Evolutionary conservation across 164 flowering plant genomes (phyloP).

Genomic region (Chimonanthus salicifolius): DNA sequence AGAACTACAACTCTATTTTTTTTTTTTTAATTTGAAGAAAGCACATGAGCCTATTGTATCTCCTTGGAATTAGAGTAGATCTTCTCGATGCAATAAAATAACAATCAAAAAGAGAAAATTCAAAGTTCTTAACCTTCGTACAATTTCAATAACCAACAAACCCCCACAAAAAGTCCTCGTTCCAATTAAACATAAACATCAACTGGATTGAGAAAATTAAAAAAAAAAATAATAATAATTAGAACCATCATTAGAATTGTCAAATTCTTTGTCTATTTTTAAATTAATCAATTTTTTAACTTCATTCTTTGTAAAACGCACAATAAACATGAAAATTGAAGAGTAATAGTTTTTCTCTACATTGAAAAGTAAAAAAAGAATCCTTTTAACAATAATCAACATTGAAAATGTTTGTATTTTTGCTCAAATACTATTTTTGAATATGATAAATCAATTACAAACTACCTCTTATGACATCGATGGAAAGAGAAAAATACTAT

Average conservation of each 20-base stretch:
- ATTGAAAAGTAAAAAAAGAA: conserved; percentile 20
- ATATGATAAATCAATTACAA: neutral
- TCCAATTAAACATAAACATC: neutral
- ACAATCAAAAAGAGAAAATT: too few relatives aligned
- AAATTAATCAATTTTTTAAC: neutral
- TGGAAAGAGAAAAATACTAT: neutral
- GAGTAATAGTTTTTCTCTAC: conserved; percentile 2
- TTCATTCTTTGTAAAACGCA: neutral
- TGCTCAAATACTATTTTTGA: neutral
- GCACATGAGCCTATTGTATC: too few relatives aligned
- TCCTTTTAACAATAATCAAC: neutral
- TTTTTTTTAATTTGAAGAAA: too few relatives aligned
- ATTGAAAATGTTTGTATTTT: neutral
- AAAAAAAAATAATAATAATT: neutral
- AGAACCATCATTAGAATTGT: too few relatives aligned
- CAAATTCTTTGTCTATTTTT: neutral
- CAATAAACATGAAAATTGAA: neutral
- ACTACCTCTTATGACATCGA: neutral
- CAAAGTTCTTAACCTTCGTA: too few relatives aligned
- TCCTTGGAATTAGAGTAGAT: too few relatives aligned
- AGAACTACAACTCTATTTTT: too few relatives aligned
- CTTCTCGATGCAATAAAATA: too few relatives aligned
- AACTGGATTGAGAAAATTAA: neutral
- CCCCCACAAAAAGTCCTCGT: neutral
- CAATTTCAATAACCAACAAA: too few relatives aligned